These are phyloP conservation scores for Salix dunnii DNA, from an alignment of 345 rosid genomes.

Conservation along the genomic window DNA sequence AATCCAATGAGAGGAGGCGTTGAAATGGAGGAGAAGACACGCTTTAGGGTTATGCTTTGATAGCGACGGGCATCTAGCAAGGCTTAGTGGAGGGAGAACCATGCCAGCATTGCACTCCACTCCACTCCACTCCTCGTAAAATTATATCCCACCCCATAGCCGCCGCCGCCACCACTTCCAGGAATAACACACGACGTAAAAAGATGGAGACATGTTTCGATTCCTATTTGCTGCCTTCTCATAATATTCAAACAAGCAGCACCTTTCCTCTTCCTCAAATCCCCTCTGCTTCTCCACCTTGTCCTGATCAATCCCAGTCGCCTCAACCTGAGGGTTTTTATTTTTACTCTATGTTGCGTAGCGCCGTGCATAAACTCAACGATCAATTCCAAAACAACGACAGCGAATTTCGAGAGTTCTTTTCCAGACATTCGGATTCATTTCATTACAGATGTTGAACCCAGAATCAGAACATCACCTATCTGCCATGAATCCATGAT, in stretches of 20 bases:
- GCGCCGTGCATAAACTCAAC: not conserved
- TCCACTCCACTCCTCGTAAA: not conserved
- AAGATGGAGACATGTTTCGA: not conserved
- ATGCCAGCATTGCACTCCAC: not conserved
- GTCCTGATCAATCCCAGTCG: not conserved
- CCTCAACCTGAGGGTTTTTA: not conserved
- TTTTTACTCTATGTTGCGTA: too few species aligned
- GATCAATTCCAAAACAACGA: not conserved
- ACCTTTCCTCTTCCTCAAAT: not conserved
- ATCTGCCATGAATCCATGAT: not conserved
- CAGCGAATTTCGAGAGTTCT: not conserved
- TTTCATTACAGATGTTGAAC: not conserved
- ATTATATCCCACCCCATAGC: not conserved
- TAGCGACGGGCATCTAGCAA: not conserved
- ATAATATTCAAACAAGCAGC: too few species aligned
- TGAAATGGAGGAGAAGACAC: slow-evolving; percentile 1
- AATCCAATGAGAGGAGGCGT: not conserved
- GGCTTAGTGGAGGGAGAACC: not conserved
- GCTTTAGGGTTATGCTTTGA: not conserved
- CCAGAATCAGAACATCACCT: not conserved
- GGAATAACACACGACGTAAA: not conserved
- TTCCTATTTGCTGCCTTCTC: not conserved
- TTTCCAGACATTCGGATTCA: not conserved
- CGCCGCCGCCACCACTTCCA: not conserved
- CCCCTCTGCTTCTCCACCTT: not conserved